Base-by-base conservation (phyloP, 306 rosid species). In the Quercus cerris region DNA sequence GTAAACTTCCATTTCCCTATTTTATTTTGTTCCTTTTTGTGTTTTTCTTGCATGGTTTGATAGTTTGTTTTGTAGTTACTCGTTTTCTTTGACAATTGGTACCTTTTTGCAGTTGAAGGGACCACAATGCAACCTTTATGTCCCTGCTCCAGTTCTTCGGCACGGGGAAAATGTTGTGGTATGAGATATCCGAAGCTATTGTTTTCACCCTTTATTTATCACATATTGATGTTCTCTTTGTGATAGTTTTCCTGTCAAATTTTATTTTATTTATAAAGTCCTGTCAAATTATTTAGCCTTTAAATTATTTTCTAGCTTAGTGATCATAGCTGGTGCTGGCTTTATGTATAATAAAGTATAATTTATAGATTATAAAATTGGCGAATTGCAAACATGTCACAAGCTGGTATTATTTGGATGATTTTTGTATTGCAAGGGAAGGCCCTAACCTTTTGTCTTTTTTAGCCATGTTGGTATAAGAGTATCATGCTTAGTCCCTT, bases 121-220 rank as follows among this genome's bases (percentile, higher is more conserved):
- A 77, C 98, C 99, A 33, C 98, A 95, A 70, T 95, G 99, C 93
- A 93, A 78, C 82, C 94, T 95, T 61, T 95, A 95, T 58, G 85
- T 91, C 77, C 99, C 99, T 75, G 97, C 98, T 68, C 98, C 96
- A 44, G 18, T 91, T 82, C 98, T 95, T 77, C 77, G 76, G 78
- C 88, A 77, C 30, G 97, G 94, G 78, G 81, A 87, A 74, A 93
- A 95, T 81, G 8, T 62, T 73, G 79, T 95, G 98, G 98, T 95
- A 93, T 58, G 92, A 69, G 67, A 56, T 75, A 30, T 35, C 30
- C 58, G 56, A 72, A 38, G 25, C 71, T 74, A 38, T 58, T 54
- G 76, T 33, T 33, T 35, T 71, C 61, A 19, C 28, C 52, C 20
- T 55, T 27, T 5, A 17, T 28, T 69, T 61, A 38, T 31, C 30